Base-by-base conservation (phyloP, 169 alveolate species). In the Plasmodium gallinaceum region DNA sequence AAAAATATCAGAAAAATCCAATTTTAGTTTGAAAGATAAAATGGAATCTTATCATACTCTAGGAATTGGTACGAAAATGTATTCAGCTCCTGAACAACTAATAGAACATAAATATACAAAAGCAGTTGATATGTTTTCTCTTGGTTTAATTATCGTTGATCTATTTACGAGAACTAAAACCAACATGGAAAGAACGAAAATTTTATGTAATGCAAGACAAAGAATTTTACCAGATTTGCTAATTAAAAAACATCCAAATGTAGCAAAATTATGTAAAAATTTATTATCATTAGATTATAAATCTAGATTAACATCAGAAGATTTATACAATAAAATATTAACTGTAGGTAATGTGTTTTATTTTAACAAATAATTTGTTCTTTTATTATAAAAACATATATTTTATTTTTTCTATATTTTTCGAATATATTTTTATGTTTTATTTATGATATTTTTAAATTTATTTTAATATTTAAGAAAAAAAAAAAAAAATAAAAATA, bases 61-160 rank as follows among this genome's bases (percentile, higher is more conserved):
- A 16, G 94, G 95, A 8, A 89, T 92, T 22, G 95, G 95, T 14
- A 92, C 95, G 12, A 75, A 70, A 58, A 78, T 80, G 60, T 92
- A 92, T 43, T 88, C 95, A 39, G 91, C 94, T 4, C 95, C 95
- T n/a, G 95, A 92, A 92, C 95, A 92, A 54, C 69, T 92, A 46
- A 18, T 64, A 22, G 95, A 94, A 20, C 26, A 90, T 20, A 69
- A 43, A 48, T 88, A 92, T 43, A 88, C 72, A 57, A 73, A 54
- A 68, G 64, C 90, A 3, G 95, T 92, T 12, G 95, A 92, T 78
- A 92, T 92, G 70, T 92, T 92, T 85, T 73, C 95, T 9, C 73
- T 92, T 9, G 95, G 95, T 14, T 51, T 92, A 16, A 75, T 92
- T 12, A 87, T 68, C 32, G 75, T 92, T 7, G 94, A 92, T 42